A percentile compares a stretch with the other conserved stretches of the same genome.
Conservation (phyloP, 805 yeast species). For the Jamesozyma jinghongensis region DNA sequence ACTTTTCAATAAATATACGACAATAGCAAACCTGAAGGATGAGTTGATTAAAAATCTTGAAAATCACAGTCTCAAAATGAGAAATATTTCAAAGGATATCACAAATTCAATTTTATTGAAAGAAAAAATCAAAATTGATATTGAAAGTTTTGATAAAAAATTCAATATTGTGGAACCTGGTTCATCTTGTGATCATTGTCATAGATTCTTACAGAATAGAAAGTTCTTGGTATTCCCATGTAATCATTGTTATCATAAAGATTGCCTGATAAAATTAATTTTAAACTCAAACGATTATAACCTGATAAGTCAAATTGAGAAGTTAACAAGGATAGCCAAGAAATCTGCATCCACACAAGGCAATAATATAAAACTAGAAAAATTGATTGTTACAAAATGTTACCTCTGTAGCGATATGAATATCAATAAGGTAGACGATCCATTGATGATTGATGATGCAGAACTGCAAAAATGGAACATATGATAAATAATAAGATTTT, state of each 20-base stretch:
- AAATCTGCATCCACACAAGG: constrained; percentile 3
- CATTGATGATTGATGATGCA: constrained; percentile 36
- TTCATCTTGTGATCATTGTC: constrained; percentile 68
- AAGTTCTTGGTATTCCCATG: constrained; percentile 82
- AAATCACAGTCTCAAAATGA: constrained; percentile 56
- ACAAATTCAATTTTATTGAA: constrained; percentile 56
- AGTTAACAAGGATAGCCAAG: constrained; percentile 22
- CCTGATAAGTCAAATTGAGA: constrained; percentile 52
- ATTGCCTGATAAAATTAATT: constrained; percentile 63
- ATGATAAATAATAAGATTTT: constrained; percentile 11
- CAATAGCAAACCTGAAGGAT: constrained; percentile 73
- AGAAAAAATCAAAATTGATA: constrained; percentile 51
- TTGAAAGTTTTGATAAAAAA: constrained; percentile 42
- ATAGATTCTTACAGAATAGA: constrained; percentile 57
- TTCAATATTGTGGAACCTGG: constrained; percentile 72
- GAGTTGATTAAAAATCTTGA: constrained; percentile 78
- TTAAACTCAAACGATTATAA: constrained; percentile 57
- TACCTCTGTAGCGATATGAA: constrained; percentile 67
- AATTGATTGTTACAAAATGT: constrained; percentile 54
- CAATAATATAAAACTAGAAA: constrained; percentile 41
- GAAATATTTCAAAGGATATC: constrained; percentile 63
- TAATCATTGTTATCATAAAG: constrained; percentile 80
- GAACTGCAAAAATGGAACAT: constrained; percentile 44
- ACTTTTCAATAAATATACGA: constrained; percentile 71
- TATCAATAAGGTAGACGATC: constrained; percentile 60